phyloP scores from a whole-genome alignment of 257 asterid species.

The Mitragyna speciosa region DNA sequence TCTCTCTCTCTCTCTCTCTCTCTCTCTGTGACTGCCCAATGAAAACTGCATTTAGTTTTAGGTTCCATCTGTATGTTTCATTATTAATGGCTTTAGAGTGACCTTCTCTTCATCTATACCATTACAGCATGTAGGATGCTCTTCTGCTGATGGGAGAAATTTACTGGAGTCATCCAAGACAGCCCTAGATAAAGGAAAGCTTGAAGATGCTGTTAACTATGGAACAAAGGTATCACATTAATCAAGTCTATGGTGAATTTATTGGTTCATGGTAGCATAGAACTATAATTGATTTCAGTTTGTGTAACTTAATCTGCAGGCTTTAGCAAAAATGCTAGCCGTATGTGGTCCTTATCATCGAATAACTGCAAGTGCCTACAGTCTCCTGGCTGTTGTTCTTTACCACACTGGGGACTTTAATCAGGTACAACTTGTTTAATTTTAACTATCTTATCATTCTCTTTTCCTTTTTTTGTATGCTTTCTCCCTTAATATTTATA shows the following conservation, averaged over 20 bases:
- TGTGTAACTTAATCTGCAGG: slow-evolving; percentile 49
- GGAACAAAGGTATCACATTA: slow-evolving; percentile 75
- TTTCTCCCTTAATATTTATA: neutral
- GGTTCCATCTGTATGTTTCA: slow-evolving; percentile 8
- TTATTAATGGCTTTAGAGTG: slow-evolving; percentile 15
- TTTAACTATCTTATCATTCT: slow-evolving; percentile 2
- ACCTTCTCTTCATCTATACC: slow-evolving; percentile 18
- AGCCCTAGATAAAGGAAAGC: slow-evolving; percentile 97
- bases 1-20: too few relatives aligned
- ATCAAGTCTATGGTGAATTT: neutral
- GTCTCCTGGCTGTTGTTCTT: slow-evolving; percentile 98
- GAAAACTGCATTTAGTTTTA: neutral
- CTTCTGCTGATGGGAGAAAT: slow-evolving; percentile 96
- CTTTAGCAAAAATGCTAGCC: slow-evolving; percentile 91
- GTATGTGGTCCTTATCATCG: slow-evolving; percentile 99
- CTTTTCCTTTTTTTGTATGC: neutral
- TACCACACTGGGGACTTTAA: slow-evolving; percentile 99
- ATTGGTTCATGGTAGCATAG: slow-evolving; percentile 17
- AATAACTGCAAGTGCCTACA: slow-evolving; percentile 93
- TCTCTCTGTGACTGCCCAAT: too few relatives aligned
- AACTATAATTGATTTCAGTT: slow-evolving; percentile 13
- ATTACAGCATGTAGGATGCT: slow-evolving; percentile 86
- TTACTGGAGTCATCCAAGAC: slow-evolving; percentile 92
- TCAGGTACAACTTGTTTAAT: slow-evolving; percentile 54
- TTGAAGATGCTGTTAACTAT: slow-evolving; percentile 87